Base-by-base conservation (phyloP, 2,329 filamentous ascomycete species). In the Aspergillus brasiliensis region DNA sequence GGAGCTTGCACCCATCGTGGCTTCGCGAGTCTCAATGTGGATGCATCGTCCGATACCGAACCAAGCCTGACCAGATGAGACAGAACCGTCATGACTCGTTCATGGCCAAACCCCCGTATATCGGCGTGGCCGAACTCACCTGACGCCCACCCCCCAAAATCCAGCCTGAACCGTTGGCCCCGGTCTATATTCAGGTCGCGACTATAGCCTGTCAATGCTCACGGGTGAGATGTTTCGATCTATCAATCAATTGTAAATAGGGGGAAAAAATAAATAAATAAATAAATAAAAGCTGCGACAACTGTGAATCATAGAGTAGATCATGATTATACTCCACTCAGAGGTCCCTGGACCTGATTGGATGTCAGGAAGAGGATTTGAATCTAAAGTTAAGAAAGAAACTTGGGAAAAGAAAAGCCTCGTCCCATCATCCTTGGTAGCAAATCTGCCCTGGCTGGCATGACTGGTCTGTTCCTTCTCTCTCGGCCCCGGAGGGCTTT, bases 101-200 rank as follows among this genome's bases (percentile, higher is more conserved):
- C 25, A 13, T 25, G 23, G 13, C 15, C n/a, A n/a, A n/a, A n/a
- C 28, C 25, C 25, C 46, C 46, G 46, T 49, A 49, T 49, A 49
- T 27, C 46, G 46, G 46, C 46, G 46, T 49, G 23, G 46, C 46
- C 46, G 46, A 49, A 28, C 46, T 49, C 46, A 49, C 46, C 25
- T 49, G 46, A 49, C 25, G 25, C 25, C 7, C 27, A 25, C 31
- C 31, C 31, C 31, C 31, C 31, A 34, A 15, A 49, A 31, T 28
- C 15, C 46, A 49, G 46, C 46, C 46, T 49, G 46, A 49, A 49
- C 46, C 46, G 25, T 49, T 15, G 27, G 27, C 46, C 46, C 25
- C 19, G 46, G 46, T 28, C 25, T 49, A 49, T 49, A 49, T 49
- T 28, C 46, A n/a, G 23, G 46, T 49, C 25, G 23, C 46, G 7